phyloP scores from a whole-genome alignment of 208 protist species.

The Crithidia fasciculata region DNA sequence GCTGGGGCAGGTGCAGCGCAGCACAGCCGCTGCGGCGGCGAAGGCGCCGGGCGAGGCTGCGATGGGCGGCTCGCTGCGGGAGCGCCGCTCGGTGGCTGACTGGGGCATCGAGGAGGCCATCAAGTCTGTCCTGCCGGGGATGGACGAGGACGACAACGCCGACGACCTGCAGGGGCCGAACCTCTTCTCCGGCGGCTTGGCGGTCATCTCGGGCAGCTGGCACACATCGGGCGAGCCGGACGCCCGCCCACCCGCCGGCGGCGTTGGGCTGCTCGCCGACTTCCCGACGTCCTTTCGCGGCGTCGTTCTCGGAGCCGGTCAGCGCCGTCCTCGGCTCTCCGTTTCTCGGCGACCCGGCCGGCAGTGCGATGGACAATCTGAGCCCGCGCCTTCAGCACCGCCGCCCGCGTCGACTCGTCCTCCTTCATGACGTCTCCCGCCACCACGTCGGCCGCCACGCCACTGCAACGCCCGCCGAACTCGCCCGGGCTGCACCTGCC shows the following conservation, averaged over 20 bases:
- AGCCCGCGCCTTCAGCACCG: constrained; percentile 39
- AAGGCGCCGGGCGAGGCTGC: constrained; percentile 10
- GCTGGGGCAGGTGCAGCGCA: constrained; percentile 36
- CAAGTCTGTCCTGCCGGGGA: constrained; percentile 33
- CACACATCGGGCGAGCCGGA: constrained; percentile 33
- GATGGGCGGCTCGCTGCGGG: constrained; percentile 28
- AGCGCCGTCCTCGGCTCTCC: constrained; percentile 16
- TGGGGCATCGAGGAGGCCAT: constrained; percentile 40
- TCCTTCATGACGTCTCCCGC: constrained; percentile 31
- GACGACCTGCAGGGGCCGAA: constrained; percentile 26
- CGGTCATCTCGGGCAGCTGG: constrained; percentile 34
- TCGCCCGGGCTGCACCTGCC: constrained; percentile 21
- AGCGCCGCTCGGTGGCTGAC: constrained; percentile 32
- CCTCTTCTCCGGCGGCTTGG: constrained; percentile 1
- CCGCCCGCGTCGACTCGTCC: constrained; percentile 23
- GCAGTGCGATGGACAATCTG: constrained; percentile 28
- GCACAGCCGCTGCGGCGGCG: constrained; percentile 6
- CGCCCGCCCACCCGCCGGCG: background rate
- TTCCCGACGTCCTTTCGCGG: constrained; percentile 36
- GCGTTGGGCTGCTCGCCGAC: constrained; percentile 18
- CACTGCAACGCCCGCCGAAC: constrained; percentile 26
- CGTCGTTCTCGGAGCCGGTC: constrained; percentile 28
- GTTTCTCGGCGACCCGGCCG: constrained; percentile 18
- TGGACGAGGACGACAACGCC: constrained; percentile 40
- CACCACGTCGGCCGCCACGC: constrained; percentile 18